Conservation (phyloP, 202 grass and related monocot genomes). For the Setaria italica region DNA sequence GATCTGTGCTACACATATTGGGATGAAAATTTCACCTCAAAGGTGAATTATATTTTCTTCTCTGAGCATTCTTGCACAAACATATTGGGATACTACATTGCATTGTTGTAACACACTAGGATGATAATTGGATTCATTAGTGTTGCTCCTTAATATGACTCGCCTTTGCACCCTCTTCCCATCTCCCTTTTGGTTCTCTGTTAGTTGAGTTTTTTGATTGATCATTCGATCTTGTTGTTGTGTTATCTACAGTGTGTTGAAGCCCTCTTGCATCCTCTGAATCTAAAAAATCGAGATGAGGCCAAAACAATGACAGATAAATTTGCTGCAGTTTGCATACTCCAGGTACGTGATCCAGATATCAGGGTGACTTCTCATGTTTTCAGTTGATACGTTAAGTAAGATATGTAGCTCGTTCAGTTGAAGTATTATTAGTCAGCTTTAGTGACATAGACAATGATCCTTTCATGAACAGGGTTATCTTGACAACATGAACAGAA, state of each 20-base stretch:
- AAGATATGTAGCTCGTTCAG: constrained; percentile 34
- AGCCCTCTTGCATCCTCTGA: constrained; percentile 79
- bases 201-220: constrained; percentile 25
- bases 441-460: constrained; percentile 25
- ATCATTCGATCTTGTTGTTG: constrained; percentile 20
- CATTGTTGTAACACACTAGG: not conserved
- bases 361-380: not conserved
- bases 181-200: constrained; percentile 13
- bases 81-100: not conserved
- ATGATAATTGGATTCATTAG: constrained; percentile 22
- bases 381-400: constrained; percentile 1
- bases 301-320: constrained; percentile 87
- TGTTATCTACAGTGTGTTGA: constrained; percentile 68
- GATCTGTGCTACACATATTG: constrained; percentile 80
- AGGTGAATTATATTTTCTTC: constrained; percentile 53
- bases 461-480: constrained; percentile 55
- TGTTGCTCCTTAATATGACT: constrained; percentile 3
- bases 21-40: constrained; percentile 96
- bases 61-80: constrained; percentile 27
- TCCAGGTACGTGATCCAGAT: constrained; percentile 57
- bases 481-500: constrained; percentile 73
- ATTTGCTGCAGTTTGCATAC: constrained; percentile 92
- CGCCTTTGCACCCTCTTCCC: not conserved
- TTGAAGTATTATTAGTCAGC: constrained; percentile 19
- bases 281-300: constrained; percentile 57